Conservation (phyloP, 2,329 filamentous ascomycete genomes). For the Pochonia chlamydosporia region DNA sequence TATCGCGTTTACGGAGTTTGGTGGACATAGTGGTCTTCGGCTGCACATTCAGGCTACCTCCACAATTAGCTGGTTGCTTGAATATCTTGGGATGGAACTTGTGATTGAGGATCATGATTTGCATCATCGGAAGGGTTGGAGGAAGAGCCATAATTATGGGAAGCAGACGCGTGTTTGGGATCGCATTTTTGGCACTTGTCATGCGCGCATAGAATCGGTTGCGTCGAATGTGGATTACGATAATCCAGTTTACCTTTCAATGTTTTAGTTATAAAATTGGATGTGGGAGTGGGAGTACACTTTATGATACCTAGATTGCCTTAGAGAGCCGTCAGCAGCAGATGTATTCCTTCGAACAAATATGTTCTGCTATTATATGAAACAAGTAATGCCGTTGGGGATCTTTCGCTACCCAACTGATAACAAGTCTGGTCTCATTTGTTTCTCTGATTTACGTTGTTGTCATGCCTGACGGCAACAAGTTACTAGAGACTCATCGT, state of each 20-base stretch:
- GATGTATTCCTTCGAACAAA: no score
- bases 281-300: no score
- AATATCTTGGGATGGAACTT: constrained; percentile 24
- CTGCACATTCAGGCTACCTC: constrained; percentile 24
- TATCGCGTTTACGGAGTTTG: constrained; percentile 29
- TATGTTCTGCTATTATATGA: no score
- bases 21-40: constrained; percentile 29
- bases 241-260: not conserved
- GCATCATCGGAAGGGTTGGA: not conserved
- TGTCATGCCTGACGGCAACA: no score
- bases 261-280: no score
- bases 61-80: constrained; percentile 24
- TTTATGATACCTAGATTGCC: no score
- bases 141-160: constrained; percentile 9
- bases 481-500: no score
- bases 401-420: no score
- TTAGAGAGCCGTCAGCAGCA: no score
- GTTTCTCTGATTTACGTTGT: no score
- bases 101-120: constrained; percentile 15
- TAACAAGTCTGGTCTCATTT: no score
- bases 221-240: constrained; percentile 1
- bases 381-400: no score
- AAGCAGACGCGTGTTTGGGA: constrained; percentile 1
- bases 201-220: not conserved
- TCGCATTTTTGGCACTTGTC: not conserved